Percentiles rank a stretch among this genome's conserved stretches.
These are phyloP conservation scores for Digitaria exilis DNA, from an alignment of 202 grass and related monocot species.

Conservation along the genomic window DNA sequence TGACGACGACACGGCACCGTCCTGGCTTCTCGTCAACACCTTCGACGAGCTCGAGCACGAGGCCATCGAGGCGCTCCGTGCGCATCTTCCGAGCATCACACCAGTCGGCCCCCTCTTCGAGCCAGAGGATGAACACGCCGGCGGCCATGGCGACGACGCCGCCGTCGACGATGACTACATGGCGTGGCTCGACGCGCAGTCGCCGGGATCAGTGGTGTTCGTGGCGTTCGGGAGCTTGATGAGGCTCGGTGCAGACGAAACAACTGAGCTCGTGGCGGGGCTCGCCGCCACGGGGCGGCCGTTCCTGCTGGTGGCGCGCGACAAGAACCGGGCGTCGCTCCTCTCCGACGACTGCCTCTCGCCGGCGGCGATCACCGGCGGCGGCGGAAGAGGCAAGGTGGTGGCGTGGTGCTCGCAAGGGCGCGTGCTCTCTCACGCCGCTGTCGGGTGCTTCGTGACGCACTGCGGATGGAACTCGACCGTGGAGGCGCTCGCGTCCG, in stretches of 20 bases:
- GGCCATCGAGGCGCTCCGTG: slow-evolving; percentile 25
- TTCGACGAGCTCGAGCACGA: slow-evolving; percentile 51
- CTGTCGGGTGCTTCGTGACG: slow-evolving; percentile 67
- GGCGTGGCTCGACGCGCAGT: slow-evolving; percentile 54
- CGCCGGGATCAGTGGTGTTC: slow-evolving; percentile 44
- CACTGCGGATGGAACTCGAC: slow-evolving; percentile 85
- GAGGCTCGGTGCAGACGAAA: slow-evolving; percentile 21
- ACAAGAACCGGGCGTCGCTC: slow-evolving; percentile 6
- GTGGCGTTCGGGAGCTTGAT: slow-evolving; percentile 64
- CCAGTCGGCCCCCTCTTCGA: slow-evolving; percentile 52
- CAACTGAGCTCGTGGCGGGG: slow-evolving; percentile 31
- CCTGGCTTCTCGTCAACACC: slow-evolving; percentile 59
- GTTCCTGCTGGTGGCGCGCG: slow-evolving; percentile 60
- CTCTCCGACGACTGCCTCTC: slow-evolving; percentile 19
- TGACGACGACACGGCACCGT: background rate
- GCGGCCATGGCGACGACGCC: too few relatives aligned
- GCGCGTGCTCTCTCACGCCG: slow-evolving; percentile 44
- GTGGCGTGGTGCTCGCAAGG: slow-evolving; percentile 53
- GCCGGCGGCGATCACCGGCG: background rate
- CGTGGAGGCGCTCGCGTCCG: slow-evolving; percentile 40
- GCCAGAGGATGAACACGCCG: background rate
- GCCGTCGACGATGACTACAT: background rate
- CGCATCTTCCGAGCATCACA: background rate
- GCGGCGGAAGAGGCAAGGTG: background rate
- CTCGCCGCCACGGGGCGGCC: slow-evolving; percentile 35